These are phyloP conservation scores for Torulaspora globosa DNA, from an alignment of 1,139 yeast genomes.

Conservation along the genomic window DNA sequence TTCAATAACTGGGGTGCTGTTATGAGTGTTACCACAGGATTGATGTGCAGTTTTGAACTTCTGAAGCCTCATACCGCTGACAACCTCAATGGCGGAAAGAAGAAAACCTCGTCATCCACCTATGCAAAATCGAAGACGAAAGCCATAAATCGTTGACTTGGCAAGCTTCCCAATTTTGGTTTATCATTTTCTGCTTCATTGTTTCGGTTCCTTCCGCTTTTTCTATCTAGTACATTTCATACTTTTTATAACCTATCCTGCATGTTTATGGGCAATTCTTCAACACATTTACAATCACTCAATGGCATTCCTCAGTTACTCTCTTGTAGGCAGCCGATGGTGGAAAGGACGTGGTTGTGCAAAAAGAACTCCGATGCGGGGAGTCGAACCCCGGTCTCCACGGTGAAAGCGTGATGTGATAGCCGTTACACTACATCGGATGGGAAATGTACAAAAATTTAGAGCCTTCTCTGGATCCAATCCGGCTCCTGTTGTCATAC, in stretches of 20 bases:
- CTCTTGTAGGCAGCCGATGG: too few relatives aligned
- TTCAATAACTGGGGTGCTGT: constrained; percentile 99
- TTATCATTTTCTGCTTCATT: background rate
- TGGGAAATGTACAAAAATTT: background rate
- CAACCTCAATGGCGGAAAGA: constrained; percentile 1
- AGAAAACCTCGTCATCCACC: constrained; percentile 14
- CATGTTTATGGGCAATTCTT: constrained; percentile 1
- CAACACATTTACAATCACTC: background rate
- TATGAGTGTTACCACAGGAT: constrained; percentile 71
- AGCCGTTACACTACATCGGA: constrained; percentile 36
- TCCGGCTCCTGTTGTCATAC: too few relatives aligned
- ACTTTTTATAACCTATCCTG: constrained; percentile 1
- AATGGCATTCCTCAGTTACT: too few relatives aligned
- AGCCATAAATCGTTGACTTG: constrained; percentile 4
- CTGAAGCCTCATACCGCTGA: constrained; percentile 53
- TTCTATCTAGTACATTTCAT: background rate
- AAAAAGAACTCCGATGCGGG: constrained; percentile 27
- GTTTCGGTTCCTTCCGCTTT: background rate
- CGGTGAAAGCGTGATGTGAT: constrained; percentile 33
- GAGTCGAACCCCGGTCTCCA: constrained; percentile 35
- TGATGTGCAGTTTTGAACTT: constrained; percentile 79
- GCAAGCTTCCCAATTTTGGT: background rate
- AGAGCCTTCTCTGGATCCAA: too few relatives aligned
- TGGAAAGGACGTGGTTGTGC: too few relatives aligned
- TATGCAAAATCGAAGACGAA: constrained; percentile 3